These are phyloP conservation scores for Galeopsis tetrahit DNA, from an alignment of 257 asterid species.

Conservation along the genomic window DNA sequence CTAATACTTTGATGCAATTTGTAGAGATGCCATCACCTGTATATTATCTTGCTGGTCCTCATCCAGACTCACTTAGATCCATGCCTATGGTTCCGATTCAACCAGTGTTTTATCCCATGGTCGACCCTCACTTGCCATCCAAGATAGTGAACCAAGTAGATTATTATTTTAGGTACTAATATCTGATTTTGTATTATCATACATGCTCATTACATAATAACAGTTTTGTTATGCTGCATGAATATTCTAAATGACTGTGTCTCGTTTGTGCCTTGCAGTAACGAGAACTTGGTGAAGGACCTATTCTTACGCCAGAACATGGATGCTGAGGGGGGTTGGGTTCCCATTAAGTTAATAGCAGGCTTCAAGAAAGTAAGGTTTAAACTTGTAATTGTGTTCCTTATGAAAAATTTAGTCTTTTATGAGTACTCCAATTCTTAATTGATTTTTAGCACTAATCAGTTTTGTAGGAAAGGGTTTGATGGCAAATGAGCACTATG, in stretches of 20 bases:
- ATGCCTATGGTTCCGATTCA: slow-evolving; percentile 56
- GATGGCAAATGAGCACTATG: background rate
- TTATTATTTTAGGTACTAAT: slow-evolving; percentile 71
- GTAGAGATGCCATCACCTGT: slow-evolving; percentile 61
- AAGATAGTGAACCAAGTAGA: slow-evolving; percentile 69
- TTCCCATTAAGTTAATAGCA: slow-evolving; percentile 65
- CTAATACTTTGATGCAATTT: slow-evolving; percentile 26
- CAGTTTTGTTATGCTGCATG: background rate
- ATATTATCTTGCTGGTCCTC: slow-evolving; percentile 52
- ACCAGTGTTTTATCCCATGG: slow-evolving; percentile 42
- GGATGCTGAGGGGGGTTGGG: slow-evolving; percentile 75
- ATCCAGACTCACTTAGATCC: slow-evolving; percentile 57
- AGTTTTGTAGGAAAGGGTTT: background rate
- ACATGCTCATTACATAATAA: background rate
- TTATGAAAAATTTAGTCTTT: background rate
- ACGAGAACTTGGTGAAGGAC: slow-evolving; percentile 69
- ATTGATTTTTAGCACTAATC: background rate
- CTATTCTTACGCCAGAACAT: slow-evolving; percentile 61
- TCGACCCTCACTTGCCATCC: slow-evolving; percentile 60
- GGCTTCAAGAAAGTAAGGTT: slow-evolving; percentile 62
- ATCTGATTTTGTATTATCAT: background rate
- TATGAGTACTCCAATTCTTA: background rate
- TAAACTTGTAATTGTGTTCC: background rate
- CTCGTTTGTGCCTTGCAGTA: slow-evolving; percentile 41
- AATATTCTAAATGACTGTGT: background rate